These are phyloP conservation scores for Penicillium thymicola DNA, from an alignment of 2,329 filamentous ascomycete genomes.

Conservation along the genomic window DNA sequence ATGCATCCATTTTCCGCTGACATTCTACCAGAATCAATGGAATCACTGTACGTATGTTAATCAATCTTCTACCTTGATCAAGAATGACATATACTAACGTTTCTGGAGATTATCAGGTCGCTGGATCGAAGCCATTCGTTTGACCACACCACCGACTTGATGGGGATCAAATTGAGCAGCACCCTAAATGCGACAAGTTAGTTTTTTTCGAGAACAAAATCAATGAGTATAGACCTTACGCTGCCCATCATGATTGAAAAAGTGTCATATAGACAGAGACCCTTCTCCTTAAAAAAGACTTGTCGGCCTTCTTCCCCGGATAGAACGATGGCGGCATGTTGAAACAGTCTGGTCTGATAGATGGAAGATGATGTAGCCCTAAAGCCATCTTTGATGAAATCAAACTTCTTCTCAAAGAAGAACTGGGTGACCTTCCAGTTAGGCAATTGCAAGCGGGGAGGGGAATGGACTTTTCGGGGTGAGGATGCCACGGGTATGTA, in stretches of 20 bases:
- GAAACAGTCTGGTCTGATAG: slow-evolving; percentile 2
- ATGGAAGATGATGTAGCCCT: background rate
- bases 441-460: background rate
- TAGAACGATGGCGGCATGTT: background rate
- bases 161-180: slow-evolving; percentile 1
- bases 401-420: background rate
- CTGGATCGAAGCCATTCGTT: slow-evolving; percentile 2
- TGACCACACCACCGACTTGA: background rate
- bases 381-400: background rate
- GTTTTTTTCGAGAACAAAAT: background rate
- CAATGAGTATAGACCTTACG: background rate
- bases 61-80: background rate
- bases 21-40: slow-evolving; percentile 5
- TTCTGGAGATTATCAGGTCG: background rate
- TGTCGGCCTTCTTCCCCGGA: slow-evolving; percentile 6
- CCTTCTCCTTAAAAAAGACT: slow-evolving; percentile 4
- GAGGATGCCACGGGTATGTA: background rate
- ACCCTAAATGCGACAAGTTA: background rate
- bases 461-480: background rate
- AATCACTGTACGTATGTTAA: slow-evolving; percentile 3
- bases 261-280: background rate
- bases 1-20: background rate
- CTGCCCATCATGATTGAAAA: slow-evolving; percentile 3
- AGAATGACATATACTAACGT: background rate
- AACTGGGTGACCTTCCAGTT: background rate